phyloP scores from a whole-genome alignment of 2,329 filamentous ascomycete species.

The Penicillium sp. region DNA sequence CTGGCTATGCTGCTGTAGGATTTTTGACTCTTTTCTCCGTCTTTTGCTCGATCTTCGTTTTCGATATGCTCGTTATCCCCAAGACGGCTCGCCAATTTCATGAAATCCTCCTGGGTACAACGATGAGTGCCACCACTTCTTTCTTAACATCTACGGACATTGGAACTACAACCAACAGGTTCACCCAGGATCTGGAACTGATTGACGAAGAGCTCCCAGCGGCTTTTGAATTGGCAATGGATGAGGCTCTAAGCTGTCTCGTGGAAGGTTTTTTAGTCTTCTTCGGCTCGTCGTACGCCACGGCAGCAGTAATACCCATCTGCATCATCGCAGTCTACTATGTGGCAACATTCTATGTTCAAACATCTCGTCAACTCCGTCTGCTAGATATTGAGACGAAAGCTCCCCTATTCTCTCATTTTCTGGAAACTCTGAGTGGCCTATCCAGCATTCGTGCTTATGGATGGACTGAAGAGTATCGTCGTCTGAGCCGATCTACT shows the following conservation, averaged over 20 bases:
- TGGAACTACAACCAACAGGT: constrained; percentile 24
- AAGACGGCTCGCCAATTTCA: constrained; percentile 20
- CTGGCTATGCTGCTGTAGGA: constrained; percentile 25
- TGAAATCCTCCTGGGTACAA: constrained; percentile 18
- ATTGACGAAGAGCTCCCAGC: constrained; percentile 30
- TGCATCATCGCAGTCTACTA: constrained; percentile 39
- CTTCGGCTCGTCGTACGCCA: constrained; percentile 39
- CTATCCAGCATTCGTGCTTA: constrained; percentile 54
- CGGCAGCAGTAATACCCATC: constrained; percentile 39
- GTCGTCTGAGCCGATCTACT: constrained; percentile 37
- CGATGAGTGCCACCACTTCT: constrained; percentile 29
- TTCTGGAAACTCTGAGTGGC: constrained; percentile 52
- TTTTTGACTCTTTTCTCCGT: constrained; percentile 12
- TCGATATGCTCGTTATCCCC: constrained; percentile 21
- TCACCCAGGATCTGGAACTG: constrained; percentile 34
- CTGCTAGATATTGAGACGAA: constrained; percentile 31
- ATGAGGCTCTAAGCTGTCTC: constrained; percentile 23
- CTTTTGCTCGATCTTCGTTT: constrained; percentile 5
- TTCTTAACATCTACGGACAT: constrained; percentile 26
- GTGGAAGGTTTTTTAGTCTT: constrained; percentile 36
- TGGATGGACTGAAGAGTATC: constrained; percentile 46
- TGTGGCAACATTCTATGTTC: constrained; percentile 49
- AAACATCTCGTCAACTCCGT: constrained; percentile 51
- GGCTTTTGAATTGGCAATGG: constrained; percentile 22
- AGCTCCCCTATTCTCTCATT: constrained; percentile 53